Evolutionary conservation across 2,329 filamentous ascomycete species (phyloP).

Genomic region (Intubia oerlemansii): DNA sequence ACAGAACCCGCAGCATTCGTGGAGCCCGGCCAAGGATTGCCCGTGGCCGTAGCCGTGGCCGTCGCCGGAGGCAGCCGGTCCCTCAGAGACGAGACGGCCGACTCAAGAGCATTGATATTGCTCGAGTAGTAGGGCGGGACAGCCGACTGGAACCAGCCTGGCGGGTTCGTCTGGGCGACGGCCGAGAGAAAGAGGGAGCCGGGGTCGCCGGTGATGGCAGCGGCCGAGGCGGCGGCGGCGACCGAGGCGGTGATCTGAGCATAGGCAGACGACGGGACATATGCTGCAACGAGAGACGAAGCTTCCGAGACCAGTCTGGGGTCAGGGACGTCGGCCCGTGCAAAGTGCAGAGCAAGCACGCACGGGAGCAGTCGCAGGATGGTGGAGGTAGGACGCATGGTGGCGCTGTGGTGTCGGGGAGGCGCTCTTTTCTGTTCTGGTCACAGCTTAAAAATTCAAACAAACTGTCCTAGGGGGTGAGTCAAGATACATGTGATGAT

Average conservation of each 20-base stretch:
- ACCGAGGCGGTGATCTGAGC: slow-evolving; percentile 9
- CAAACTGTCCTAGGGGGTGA: background rate
- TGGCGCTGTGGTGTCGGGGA: no score
- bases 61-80: no score
- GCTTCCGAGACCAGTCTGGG: slow-evolving; percentile 10
- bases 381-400: background rate
- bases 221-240: slow-evolving; percentile 7
- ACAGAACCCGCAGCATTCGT: no score
- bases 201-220: slow-evolving; percentile 11
- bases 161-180: slow-evolving; percentile 10
- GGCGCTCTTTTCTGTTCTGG: no score
- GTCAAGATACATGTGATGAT: no score
- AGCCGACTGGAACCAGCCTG: slow-evolving; percentile 7
- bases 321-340: background rate
- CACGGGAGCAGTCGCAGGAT: background rate
- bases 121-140: slow-evolving; percentile 4
- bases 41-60: no score
- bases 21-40: no score
- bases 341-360: background rate
- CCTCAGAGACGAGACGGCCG: slow-evolving; percentile 10
- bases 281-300: slow-evolving; percentile 11
- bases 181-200: slow-evolving; percentile 10
- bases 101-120: slow-evolving; percentile 5
- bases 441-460: background rate
- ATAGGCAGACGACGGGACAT: slow-evolving; percentile 12